Base-by-base conservation (phyloP, 2,329 filamentous ascomycete genomes). In the Arthrobotrys musiformis region DNA sequence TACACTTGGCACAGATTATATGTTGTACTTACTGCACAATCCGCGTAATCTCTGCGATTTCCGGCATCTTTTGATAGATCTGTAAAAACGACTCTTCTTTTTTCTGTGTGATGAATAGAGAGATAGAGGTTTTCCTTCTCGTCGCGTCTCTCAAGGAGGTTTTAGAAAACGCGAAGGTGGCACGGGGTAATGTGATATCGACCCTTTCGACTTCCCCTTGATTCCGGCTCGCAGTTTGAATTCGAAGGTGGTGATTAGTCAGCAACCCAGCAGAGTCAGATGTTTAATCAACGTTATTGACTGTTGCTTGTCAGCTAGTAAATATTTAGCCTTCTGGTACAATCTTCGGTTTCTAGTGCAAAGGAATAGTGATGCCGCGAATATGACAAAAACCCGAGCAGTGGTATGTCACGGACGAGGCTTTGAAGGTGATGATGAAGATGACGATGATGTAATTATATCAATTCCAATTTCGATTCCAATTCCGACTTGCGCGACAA, bases 1-100 rank as follows among this genome's bases (percentile, higher is more conserved):
- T 52, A 26, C 19, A 48, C 11, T 28, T 48, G 15, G 33, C 17
- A n/a, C 6, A 13, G 15, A 35, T 9, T 28, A 8, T 2, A 30
- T 17, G 19, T 30, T 30, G 24, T 58, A 60, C 74, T 11, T 78
- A 78, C 74, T 78, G 68, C 4, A 81, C 80, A 13, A 81, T 69
- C 9, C 81, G 79, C 7, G 81, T 70, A 28, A 81, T 86, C 85
- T 90, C 88, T 46, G 88, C 88, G 64, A 90, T 90, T 80, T 90
- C 89, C 72, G 89, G 89, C 89, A 90, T 90, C 24, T 78, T 84
- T 42, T 11, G 1, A 22, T 78, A n/a, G n/a, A n/a, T 84, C 40
- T 19, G 2, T 35, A 17, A 33, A 2, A 56, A 1, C 1, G 30
- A 1, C 17, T 24, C 3, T 28, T 24, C 35, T 17, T 28, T 8